Conservation (phyloP, 2,329 filamentous ascomycete species). For the Chaetomium globosum region DNA sequence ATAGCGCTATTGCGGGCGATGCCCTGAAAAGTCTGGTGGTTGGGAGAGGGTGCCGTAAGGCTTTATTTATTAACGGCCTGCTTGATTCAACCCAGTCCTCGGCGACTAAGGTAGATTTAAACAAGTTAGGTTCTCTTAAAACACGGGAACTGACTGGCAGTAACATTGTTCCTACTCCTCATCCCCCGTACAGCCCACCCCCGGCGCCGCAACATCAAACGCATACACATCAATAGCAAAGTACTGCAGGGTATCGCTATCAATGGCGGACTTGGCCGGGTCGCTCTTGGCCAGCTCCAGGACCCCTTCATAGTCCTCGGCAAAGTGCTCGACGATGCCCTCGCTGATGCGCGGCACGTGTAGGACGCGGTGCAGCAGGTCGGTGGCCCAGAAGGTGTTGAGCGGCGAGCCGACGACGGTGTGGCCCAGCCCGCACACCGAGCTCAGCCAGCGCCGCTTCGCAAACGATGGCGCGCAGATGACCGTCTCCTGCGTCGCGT, state of each 20-base stretch:
- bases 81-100: no score
- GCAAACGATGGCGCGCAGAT: conserved; percentile 67
- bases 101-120: no score
- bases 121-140: no score
- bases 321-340: conserved; percentile 62
- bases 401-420: conserved; percentile 58
- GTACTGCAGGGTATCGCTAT: conserved; percentile 67
- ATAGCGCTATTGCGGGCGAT: no score
- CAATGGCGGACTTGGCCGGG: conserved; percentile 53
- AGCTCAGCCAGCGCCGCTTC: conserved; percentile 58
- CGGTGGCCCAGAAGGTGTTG: conserved; percentile 66
- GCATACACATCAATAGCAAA: conserved; percentile 71
- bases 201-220: conserved; percentile 64
- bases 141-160: no score
- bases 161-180: not conserved
- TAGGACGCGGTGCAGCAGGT: conserved; percentile 67
- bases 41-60: no score
- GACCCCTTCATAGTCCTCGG: conserved; percentile 59
- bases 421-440: conserved; percentile 65
- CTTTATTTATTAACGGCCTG: no score
- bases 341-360: conserved; percentile 65
- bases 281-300: conserved; percentile 54
- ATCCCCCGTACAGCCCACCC: conserved; percentile 60
- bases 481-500: conserved; percentile 68
- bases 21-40: no score